These are phyloP conservation scores for Backusella tuberculispora DNA, from an alignment of 192 early-diverging fungal genomes.

Conservation along the genomic window DNA sequence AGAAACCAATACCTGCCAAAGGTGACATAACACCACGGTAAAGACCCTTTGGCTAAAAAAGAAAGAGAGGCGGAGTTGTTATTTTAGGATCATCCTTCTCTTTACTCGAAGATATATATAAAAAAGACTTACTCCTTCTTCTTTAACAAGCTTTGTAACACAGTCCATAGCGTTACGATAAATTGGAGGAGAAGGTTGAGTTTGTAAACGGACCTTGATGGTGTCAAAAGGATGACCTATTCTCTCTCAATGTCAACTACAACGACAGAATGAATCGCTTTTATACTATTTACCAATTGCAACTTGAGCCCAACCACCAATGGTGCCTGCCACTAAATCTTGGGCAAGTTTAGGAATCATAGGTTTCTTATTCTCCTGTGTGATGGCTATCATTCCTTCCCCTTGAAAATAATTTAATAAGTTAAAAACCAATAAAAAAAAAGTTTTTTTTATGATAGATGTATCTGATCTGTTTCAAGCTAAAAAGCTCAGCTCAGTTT, in stretches of 20 bases:
- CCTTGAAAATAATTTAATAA: not conserved
- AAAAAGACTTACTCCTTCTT: slow-evolving; percentile 59
- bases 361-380: slow-evolving; percentile 16
- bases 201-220: slow-evolving; percentile 71
- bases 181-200: slow-evolving; percentile 59
- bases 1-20: slow-evolving; percentile 70
- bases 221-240: slow-evolving; percentile 65
- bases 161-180: slow-evolving; percentile 66
- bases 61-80: not conserved
- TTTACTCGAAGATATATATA: not conserved
- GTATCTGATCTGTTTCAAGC: slow-evolving; percentile 5
- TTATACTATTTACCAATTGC: slow-evolving; percentile 48
- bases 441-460: not conserved
- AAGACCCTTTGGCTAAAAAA: slow-evolving; percentile 55
- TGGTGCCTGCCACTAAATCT: slow-evolving; percentile 63
- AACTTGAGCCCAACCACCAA: slow-evolving; percentile 76
- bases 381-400: slow-evolving; percentile 12
- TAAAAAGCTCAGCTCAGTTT: not conserved
- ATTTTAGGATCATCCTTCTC: not conserved
- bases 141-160: slow-evolving; percentile 49
- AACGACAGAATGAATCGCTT: not conserved
- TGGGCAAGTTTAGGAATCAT: slow-evolving; percentile 53
- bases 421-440: slow-evolving; percentile 8
- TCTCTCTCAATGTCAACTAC: not conserved
- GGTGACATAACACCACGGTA: slow-evolving; percentile 76